These are phyloP conservation scores for Hyaloperonospora brassicae DNA, from an alignment of 352 stramenopile genomes.

Conservation along the genomic window DNA sequence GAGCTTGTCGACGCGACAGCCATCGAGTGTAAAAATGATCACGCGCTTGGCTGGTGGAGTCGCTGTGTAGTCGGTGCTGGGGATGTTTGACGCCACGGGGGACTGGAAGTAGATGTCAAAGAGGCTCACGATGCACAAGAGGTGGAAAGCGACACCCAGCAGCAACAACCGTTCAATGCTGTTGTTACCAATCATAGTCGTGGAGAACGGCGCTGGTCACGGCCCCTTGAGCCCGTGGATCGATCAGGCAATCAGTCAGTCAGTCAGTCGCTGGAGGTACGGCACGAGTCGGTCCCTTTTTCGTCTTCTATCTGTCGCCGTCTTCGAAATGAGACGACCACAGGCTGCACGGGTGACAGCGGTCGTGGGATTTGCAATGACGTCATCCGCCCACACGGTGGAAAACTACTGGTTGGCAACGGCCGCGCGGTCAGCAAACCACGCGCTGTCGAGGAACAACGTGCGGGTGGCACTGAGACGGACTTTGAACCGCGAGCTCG, in stretches of 20 bases:
- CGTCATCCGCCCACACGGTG: neutral
- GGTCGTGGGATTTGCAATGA: too few relatives aligned
- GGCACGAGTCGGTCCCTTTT: too few relatives aligned
- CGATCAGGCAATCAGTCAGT: too few relatives aligned
- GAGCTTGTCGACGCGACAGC: slow-evolving; percentile 74
- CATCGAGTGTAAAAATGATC: slow-evolving; percentile 75
- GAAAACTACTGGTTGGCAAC: neutral
- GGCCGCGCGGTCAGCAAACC: slow-evolving; percentile 29
- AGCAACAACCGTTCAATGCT: slow-evolving; percentile 36
- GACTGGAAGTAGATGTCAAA: slow-evolving; percentile 87
- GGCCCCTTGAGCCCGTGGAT: too few relatives aligned
- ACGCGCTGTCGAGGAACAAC: slow-evolving; percentile 43
- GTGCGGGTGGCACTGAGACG: slow-evolving; percentile 23
- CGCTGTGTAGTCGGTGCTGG: slow-evolving; percentile 29
- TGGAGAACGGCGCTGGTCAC: too few relatives aligned
- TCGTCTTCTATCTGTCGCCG: too few relatives aligned
- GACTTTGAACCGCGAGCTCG: slow-evolving; percentile 34
- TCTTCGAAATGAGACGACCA: too few relatives aligned
- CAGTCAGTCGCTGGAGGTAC: too few relatives aligned
- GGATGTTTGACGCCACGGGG: slow-evolving; percentile 51
- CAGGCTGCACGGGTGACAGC: too few relatives aligned
- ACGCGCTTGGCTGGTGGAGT: slow-evolving; percentile 49
- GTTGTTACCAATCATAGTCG: neutral
- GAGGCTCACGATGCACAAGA: slow-evolving; percentile 72
- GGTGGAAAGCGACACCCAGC: slow-evolving; percentile 71